Evolutionary conservation across 148 eudicot genomes (phyloP), one percentile per base, ranked within the genome.

Genomic region (Cornus florida): DNA sequence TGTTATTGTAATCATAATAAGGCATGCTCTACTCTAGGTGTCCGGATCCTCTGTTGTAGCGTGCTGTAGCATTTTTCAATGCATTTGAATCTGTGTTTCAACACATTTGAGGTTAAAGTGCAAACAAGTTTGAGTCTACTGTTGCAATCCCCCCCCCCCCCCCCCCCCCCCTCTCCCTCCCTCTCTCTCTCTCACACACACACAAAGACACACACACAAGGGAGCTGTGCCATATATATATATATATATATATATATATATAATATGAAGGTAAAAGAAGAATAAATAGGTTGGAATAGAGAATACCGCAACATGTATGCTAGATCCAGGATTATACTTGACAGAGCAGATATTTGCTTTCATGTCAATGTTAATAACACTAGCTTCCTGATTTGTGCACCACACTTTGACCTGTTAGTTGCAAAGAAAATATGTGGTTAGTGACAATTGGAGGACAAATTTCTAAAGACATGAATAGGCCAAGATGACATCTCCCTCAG

Each of bases 261-360:
- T 3, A 10, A 14, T 16, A 23, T 22, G 16, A 75, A 67, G 67
- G 5, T 7, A 5, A 60, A 9, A 24, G 7, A 68, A 6, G 48
- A 53, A 3, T 22, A 33, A 28, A 48, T 20, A 31, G 65, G 69
- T 22, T 59, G 23, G 33, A 35, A 38, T 16, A 65, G 62, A 69
- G 38, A 82, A 72, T 85, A 91, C 95, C 88, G 95, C 95, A 73
- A 91, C 81, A 73, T 91, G 75, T 81, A 75, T 80, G 90, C 91
- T 87, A 71, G 91, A 91, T 74, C 90, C 92, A 24, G 95, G 95
- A 83, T 91, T 91, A 80, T 91, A 91, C 84, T 91, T 91, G 83
- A 91, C 95, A 82, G 92, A 86, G 53, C 95, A 91, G 75, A 91
- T 89, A 80, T 91, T 91, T 75, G 95, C 95, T 84, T 91, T 91